Conservation (phyloP, 1,284 basidiomycete genomes). For the Polyporus tsugae region DNA sequence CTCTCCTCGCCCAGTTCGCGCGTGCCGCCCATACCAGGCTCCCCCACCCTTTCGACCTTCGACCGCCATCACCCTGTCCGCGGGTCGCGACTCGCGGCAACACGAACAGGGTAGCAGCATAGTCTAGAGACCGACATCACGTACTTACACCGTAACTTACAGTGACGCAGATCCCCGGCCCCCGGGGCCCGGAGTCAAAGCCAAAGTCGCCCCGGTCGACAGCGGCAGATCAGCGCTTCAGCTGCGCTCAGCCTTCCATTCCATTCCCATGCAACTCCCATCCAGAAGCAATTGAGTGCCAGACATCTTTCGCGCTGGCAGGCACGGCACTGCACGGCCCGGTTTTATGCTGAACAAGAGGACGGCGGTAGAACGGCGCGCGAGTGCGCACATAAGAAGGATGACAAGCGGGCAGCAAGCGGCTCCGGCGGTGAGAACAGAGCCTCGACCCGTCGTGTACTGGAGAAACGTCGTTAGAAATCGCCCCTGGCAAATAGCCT, state of each 20-base stretch:
- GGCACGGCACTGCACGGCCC: background rate
- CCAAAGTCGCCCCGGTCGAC: too few species aligned
- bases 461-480: slow-evolving; percentile 2
- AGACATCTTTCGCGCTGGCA: too few species aligned
- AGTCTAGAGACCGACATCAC: background rate
- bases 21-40: background rate
- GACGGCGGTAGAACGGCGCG: background rate
- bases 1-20: background rate
- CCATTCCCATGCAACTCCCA: too few species aligned
- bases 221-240: too few species aligned
- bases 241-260: background rate
- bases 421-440: background rate
- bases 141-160: too few species aligned
- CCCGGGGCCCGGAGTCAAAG: too few species aligned
- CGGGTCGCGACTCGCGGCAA: too few species aligned
- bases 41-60: too few species aligned
- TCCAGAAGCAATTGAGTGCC: too few species aligned
- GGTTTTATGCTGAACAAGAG: background rate
- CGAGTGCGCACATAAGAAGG: background rate
- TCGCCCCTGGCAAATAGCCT: background rate
- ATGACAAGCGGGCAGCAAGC: background rate
- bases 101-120: background rate
- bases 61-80: background rate
- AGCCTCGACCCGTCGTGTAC: background rate
- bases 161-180: slow-evolving; percentile 2